Evolutionary conservation across 2,329 filamentous ascomycete species (phyloP).

Genomic region (Colletotrichum liriopes): DNA sequence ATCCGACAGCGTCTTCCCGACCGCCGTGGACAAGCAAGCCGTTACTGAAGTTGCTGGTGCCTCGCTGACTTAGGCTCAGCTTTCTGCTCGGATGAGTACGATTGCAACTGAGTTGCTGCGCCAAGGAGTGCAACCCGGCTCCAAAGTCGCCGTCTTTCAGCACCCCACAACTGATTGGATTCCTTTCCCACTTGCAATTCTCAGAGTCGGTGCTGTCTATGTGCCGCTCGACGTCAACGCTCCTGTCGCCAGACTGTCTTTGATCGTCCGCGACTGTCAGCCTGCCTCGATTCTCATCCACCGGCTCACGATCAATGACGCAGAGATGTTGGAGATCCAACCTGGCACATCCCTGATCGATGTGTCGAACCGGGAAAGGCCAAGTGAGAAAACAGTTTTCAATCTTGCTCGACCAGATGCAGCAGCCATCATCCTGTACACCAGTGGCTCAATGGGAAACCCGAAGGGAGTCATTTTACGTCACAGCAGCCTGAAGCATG

Average conservation of each 20-base stretch:
- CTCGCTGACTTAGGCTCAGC: not conserved
- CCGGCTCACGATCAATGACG: constrained; percentile 22
- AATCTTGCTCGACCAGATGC: constrained; percentile 13
- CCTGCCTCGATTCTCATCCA: constrained; percentile 47
- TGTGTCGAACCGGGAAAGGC: not conserved
- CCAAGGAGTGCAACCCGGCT: constrained; percentile 41
- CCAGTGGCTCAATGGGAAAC: constrained; percentile 50
- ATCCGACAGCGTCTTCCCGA: constrained; percentile 2
- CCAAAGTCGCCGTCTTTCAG: constrained; percentile 58
- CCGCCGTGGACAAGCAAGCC: not conserved
- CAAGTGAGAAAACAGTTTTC: not conserved
- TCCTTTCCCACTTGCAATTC: constrained; percentile 58
- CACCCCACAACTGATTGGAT: constrained; percentile 54
- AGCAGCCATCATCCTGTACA: constrained; percentile 53
- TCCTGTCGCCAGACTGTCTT: constrained; percentile 50
- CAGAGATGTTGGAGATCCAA: not conserved
- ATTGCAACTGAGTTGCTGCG: not conserved
- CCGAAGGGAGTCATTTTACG: constrained; percentile 60
- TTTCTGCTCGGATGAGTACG: not conserved
- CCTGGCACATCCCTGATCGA: not conserved
- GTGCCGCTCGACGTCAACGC: constrained; percentile 58
- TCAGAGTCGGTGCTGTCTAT: constrained; percentile 55
- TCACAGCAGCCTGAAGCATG: constrained; percentile 12
- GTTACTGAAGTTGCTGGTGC: not conserved
- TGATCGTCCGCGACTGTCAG: constrained; percentile 50